Conservation (phyloP, 2,329 filamentous ascomycete genomes). For the Colletotrichum falcatum region DNA sequence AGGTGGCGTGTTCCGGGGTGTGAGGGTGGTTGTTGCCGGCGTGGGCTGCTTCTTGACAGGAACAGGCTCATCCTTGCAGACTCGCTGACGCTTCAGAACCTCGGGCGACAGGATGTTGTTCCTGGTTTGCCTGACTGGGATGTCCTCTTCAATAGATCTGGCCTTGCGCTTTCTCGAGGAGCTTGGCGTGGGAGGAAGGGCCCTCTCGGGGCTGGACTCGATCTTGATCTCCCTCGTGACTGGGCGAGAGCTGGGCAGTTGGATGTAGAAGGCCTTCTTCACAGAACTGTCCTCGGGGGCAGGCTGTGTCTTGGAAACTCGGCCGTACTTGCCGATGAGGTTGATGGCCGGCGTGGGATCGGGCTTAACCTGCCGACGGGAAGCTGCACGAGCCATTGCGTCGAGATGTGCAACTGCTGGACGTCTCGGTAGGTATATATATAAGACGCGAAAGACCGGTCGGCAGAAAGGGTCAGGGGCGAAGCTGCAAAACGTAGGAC, state of each 20-base stretch:
- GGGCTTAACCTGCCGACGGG: constrained; percentile 40
- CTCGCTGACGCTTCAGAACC: constrained; percentile 37
- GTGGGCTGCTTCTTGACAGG: constrained; percentile 38
- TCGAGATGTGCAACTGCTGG: constrained; percentile 15
- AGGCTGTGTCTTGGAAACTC: constrained; percentile 38
- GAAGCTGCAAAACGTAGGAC: background rate
- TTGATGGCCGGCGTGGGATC: constrained; percentile 27
- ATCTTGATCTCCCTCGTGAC: constrained; percentile 22
- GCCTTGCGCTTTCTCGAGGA: constrained; percentile 41
- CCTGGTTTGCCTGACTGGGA: background rate
- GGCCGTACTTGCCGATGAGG: constrained; percentile 40
- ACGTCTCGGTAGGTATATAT: background rate
- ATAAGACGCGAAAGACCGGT: background rate
- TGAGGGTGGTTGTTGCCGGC: background rate
- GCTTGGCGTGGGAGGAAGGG: constrained; percentile 4
- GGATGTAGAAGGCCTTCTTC: constrained; percentile 40
- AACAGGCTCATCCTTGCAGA: constrained; percentile 37
- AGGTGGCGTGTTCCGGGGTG: constrained; percentile 18
- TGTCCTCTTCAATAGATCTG: constrained; percentile 26
- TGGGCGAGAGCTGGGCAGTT: constrained; percentile 28
- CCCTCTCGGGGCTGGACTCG: constrained; percentile 25
- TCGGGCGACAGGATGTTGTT: constrained; percentile 5
- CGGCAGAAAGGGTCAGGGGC: background rate
- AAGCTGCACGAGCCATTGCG: constrained; percentile 41
- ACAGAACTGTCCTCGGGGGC: constrained; percentile 8